phyloP scores from a whole-genome alignment of 306 rosid species.

The Cicer arietinum region DNA sequence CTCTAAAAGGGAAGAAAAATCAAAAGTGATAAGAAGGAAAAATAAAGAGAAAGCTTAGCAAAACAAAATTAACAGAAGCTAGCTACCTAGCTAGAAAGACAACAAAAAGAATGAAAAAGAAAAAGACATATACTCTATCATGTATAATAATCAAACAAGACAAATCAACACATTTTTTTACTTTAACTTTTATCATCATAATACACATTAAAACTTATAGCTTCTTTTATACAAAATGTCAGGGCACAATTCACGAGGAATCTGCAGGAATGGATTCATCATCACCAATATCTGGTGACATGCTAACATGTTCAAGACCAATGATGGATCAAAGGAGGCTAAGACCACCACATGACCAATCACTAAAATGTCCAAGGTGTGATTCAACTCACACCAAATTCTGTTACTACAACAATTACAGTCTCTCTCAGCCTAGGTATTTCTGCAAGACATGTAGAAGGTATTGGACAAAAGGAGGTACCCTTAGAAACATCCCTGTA shows the following conservation, averaged over 20 bases:
- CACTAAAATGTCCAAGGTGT: constrained; percentile 90
- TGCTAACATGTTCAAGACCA: constrained; percentile 80
- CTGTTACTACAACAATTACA: constrained; percentile 98
- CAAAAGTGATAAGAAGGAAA: neutral
- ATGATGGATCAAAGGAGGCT: constrained; percentile 67
- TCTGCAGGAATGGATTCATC: constrained; percentile 83
- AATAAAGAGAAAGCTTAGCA: constrained; percentile 30
- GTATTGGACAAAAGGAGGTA: constrained; percentile 99
- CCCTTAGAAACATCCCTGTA: constrained; percentile 92
- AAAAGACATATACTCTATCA: constrained; percentile 15
- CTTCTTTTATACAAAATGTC: constrained; percentile 31
- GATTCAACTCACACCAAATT: constrained; percentile 96
- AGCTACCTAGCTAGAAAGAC: constrained; percentile 29
- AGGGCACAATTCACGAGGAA: constrained; percentile 82
- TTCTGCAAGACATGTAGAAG: constrained; percentile 95
- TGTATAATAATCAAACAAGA: constrained; percentile 20
- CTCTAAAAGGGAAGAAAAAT: constrained; percentile 6
- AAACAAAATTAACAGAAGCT: constrained; percentile 33
- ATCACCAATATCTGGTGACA: constrained; percentile 65
- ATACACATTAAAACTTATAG: neutral
- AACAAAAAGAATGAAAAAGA: constrained; percentile 48
- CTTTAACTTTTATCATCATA: constrained; percentile 20
- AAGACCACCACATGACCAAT: constrained; percentile 84
- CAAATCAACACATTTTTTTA: constrained; percentile 20
- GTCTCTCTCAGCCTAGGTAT: constrained; percentile 96